Percentiles rank a stretch among this genome's conserved stretches.
Evolutionary conservation across 108 stramenopile genomes (phyloP).

Genomic region (Nitzschia sp.): DNA sequence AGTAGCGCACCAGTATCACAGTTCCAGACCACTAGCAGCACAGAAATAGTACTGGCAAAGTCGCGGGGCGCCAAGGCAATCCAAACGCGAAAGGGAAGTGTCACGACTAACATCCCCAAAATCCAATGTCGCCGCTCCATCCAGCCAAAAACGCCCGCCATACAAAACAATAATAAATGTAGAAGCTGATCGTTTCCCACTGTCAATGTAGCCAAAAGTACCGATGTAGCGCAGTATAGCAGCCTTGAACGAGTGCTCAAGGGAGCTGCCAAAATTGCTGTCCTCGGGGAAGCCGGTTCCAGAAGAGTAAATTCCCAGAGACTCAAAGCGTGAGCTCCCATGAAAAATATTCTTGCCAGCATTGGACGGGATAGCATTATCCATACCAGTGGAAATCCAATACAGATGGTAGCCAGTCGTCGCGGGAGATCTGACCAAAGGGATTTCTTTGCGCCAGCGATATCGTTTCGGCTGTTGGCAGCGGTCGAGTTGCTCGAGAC

Average conservation of each 20-base stretch:
- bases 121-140: slow-evolving; percentile 48
- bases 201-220: slow-evolving; percentile 24
- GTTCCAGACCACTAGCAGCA: slow-evolving; percentile 81
- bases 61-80: slow-evolving; percentile 19
- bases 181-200: slow-evolving; percentile 1
- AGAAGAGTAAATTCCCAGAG: slow-evolving; percentile 28
- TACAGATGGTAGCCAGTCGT: slow-evolving; percentile 61
- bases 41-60: slow-evolving; percentile 48
- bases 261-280: not conserved
- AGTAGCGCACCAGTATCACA: slow-evolving; percentile 80
- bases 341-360: slow-evolving; percentile 60
- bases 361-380: slow-evolving; percentile 36
- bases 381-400: slow-evolving; percentile 74
- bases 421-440: slow-evolving; percentile 66
- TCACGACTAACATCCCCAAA: slow-evolving; percentile 57
- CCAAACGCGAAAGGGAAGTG: slow-evolving; percentile 67
- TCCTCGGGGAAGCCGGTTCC: not conserved
- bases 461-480: not conserved
- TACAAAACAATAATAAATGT: slow-evolving; percentile 5
- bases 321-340: slow-evolving; percentile 29
- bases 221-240: slow-evolving; percentile 20
- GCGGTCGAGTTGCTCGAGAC: too few species aligned
- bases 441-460: too few species aligned
- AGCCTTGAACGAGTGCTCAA: not conserved
- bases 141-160: slow-evolving; percentile 16